Evolutionary conservation across 2,329 filamentous ascomycete genomes (phyloP).

Genomic region (Cladosporium sp.): DNA sequence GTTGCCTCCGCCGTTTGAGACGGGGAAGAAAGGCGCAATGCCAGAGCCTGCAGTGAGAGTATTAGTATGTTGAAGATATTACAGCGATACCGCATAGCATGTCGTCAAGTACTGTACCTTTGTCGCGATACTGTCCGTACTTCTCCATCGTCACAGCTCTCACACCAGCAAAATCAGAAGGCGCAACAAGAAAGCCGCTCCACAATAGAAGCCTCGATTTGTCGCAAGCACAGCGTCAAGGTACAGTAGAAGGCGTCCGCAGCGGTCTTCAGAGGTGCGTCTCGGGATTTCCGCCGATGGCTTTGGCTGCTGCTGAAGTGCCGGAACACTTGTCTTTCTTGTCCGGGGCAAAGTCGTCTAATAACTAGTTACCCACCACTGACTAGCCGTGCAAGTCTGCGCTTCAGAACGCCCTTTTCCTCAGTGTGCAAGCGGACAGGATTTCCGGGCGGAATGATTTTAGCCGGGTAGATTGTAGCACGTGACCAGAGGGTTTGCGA

Average conservation of each 20-base stretch:
- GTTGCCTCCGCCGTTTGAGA: constrained; percentile 64
- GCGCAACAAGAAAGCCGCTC: not conserved
- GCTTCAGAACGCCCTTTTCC: not conserved
- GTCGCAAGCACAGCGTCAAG: not conserved
- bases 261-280: constrained; percentile 4
- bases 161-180: not conserved
- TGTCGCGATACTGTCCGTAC: constrained; percentile 88
- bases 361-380: not conserved
- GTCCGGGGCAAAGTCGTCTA: not conserved
- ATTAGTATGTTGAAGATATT: not conserved
- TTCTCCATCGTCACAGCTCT: constrained; percentile 70
- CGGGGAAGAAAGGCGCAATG: constrained; percentile 91
- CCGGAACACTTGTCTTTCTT: constrained; percentile 11
- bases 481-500: not conserved
- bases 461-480: not conserved
- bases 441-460: not conserved
- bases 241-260: not conserved
- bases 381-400: not conserved
- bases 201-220: not conserved
- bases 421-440: not conserved
- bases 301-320: not conserved
- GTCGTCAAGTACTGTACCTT: constrained; percentile 56
- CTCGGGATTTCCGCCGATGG: constrained; percentile 3
- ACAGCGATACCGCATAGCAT: not conserved
- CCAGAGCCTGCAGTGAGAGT: constrained; percentile 68